Evolutionary conservation across 2,329 filamentous ascomycete genomes (phyloP).

Genomic region (Aspergillus sp.): DNA sequence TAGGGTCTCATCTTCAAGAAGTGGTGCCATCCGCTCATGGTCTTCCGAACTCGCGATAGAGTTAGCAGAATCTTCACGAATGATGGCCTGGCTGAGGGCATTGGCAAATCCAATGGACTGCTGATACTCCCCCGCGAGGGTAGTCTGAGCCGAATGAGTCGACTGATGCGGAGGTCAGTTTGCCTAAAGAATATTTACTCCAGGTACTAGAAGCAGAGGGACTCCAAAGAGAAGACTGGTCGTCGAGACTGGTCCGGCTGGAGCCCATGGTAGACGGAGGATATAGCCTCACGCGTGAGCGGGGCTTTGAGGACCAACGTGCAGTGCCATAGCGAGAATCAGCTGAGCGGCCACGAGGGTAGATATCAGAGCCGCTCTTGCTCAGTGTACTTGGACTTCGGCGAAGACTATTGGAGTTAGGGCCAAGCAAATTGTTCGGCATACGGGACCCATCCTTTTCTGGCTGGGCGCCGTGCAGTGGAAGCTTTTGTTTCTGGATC

Average conservation of each 20-base stretch:
- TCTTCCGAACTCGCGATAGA: conserved; percentile 54
- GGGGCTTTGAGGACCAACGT: conserved; percentile 79
- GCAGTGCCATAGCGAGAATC: conserved; percentile 61
- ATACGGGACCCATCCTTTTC: conserved; percentile 33
- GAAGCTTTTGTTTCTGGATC: conserved; percentile 81
- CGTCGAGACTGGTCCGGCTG: conserved; percentile 90
- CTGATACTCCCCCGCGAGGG: conserved; percentile 74
- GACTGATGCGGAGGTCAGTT: conserved; percentile 86
- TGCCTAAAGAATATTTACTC: conserved; percentile 89
- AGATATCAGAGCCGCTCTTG: conserved; percentile 80
- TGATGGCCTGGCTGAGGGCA: conserved; percentile 92
- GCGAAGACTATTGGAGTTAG: conserved; percentile 64
- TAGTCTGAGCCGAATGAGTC: conserved; percentile 80
- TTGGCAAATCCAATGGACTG: conserved; percentile 98
- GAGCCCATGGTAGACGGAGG: conserved; percentile 78
- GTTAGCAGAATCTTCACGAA: conserved; percentile 66
- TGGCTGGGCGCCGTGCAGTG: conserved; percentile 68
- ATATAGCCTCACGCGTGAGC: conserved; percentile 72
- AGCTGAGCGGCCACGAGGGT: conserved; percentile 64
- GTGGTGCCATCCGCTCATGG: conserved; percentile 54
- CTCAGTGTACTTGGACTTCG: conserved; percentile 87
- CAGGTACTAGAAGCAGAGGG: conserved; percentile 88
- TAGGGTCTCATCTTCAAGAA: conserved; percentile 88
- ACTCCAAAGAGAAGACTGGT: conserved; percentile 85
- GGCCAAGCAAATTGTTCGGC: conserved; percentile 64